Evolutionary conservation across 2,329 filamentous ascomycete species (phyloP), one percentile per base, ranked within the genome.

Genomic region (Trichoderma semiorbis): DNA sequence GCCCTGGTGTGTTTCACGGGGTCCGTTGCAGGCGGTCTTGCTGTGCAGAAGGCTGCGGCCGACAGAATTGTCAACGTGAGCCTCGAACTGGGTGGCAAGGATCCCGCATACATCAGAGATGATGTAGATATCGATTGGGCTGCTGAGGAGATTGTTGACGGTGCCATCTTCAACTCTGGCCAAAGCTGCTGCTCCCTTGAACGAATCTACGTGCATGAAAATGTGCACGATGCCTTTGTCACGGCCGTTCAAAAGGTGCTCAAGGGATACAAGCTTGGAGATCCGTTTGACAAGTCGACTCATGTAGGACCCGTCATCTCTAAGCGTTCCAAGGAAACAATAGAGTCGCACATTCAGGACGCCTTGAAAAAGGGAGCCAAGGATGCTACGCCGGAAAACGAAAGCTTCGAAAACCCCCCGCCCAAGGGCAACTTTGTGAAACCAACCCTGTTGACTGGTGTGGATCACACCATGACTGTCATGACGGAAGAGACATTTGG

Each of bases 401-500:
- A 88, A 71, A 91, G 91, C 10, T 97, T 97, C 81, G 84, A 85
- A 76, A 90, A 87, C 73, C 89, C 91, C 60, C 93, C 93, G 3
- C 72, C 87, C n/a, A 90, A 90, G 78, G 95, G 95, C 72, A 97
- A 97, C 84, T 98, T 93, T 79, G 92, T 98, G 75, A 91, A 90
- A 78, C 95, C 95, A 28, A 96, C 93, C 3, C 87, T 98, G 36
- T 85, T 98, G 72, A 92, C 89, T 18, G 87, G 90, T 75, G 93
- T 96, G 72, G 90, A 90, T 73, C 95, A 98, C 82, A 86, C 85
- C 74, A 97, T 97, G 95, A 83, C 84, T 5, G 91, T 97, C 74
- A 98, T 98, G 93, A 93, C 85, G 26, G 94, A 97, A 75, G 95
- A 98, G 85, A 98, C 95, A 0, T 98, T 98, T 79, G 95, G 95